Evolutionary conservation across 768 basidiomycete genomes (phyloP).

Genomic region (Russula brevipes): DNA sequence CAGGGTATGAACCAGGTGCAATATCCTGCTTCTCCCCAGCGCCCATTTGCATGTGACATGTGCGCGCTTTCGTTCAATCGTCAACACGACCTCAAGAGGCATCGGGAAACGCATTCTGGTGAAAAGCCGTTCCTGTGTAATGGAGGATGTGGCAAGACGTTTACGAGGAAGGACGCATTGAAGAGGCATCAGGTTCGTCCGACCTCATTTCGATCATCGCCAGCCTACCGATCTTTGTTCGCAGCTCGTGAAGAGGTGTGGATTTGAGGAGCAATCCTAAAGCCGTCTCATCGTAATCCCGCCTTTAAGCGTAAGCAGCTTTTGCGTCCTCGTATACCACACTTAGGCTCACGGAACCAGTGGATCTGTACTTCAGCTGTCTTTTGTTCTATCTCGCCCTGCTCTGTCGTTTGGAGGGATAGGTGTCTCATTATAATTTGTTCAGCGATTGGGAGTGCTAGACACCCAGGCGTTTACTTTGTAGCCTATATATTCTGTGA

Average conservation of each 20-base stretch:
- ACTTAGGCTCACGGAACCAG: constrained; percentile 9
- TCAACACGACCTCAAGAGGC: constrained; percentile 80
- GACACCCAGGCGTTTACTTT: constrained; percentile 16
- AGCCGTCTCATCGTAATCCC: neutral
- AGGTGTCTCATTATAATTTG: constrained; percentile 22
- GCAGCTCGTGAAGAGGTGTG: constrained; percentile 75
- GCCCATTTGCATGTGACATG: constrained; percentile 42
- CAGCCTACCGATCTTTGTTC: constrained; percentile 1
- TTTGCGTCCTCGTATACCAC: neutral
- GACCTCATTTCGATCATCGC: neutral
- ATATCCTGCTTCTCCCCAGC: constrained; percentile 38
- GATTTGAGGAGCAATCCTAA: constrained; percentile 52
- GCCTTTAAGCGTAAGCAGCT: constrained; percentile 14
- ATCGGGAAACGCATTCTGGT: constrained; percentile 79
- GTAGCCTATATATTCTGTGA: constrained; percentile 25
- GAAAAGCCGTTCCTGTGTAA: constrained; percentile 83
- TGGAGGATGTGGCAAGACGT: constrained; percentile 81
- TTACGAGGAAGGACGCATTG: constrained; percentile 80
- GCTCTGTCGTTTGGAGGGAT: neutral
- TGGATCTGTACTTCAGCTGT: neutral
- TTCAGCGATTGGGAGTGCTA: constrained; percentile 11
- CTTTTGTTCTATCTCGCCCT: constrained; percentile 6
- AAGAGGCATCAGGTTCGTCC: constrained; percentile 73
- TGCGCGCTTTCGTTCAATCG: constrained; percentile 81
- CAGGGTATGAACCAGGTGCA: constrained; percentile 28